phyloP scores from a whole-genome alignment of 768 basidiomycete species.

The Auricularia sp. region DNA sequence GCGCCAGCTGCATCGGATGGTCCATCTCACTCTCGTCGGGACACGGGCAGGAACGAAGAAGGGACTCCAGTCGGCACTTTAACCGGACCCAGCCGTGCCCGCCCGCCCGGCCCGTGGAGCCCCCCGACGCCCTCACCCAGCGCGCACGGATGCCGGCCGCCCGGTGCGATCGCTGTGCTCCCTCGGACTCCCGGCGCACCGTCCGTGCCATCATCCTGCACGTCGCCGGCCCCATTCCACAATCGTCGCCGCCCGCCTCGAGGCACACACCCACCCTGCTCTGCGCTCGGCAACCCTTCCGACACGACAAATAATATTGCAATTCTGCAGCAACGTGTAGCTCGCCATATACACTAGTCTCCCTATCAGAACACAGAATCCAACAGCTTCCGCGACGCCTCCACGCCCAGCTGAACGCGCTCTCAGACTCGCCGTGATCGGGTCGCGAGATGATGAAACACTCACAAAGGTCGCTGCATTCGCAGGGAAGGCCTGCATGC shows the following conservation, averaged over 20 bases:
- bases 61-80: neutral
- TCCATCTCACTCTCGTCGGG: neutral
- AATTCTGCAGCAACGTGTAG: neutral
- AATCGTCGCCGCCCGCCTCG: no score
- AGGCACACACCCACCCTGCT: no score
- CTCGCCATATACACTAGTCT: neutral
- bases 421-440: neutral
- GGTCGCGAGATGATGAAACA: neutral
- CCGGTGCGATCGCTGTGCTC: no score
- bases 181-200: no score
- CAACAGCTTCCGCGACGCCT: slow-evolving; percentile 75
- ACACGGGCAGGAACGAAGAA: neutral
- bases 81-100: neutral
- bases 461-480: slow-evolving; percentile 90
- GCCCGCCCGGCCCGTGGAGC: neutral
- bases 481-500: slow-evolving; percentile 78
- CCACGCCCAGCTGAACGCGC: slow-evolving; percentile 68
- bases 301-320: neutral
- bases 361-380: slow-evolving; percentile 46
- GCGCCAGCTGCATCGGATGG: neutral
- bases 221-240: no score
- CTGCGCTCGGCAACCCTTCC: neutral
- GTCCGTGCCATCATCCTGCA: no score
- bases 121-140: neutral
- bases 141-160: no score